Conservation (phyloP, 768 basidiomycete genomes). For the Roridomyces roridus region DNA sequence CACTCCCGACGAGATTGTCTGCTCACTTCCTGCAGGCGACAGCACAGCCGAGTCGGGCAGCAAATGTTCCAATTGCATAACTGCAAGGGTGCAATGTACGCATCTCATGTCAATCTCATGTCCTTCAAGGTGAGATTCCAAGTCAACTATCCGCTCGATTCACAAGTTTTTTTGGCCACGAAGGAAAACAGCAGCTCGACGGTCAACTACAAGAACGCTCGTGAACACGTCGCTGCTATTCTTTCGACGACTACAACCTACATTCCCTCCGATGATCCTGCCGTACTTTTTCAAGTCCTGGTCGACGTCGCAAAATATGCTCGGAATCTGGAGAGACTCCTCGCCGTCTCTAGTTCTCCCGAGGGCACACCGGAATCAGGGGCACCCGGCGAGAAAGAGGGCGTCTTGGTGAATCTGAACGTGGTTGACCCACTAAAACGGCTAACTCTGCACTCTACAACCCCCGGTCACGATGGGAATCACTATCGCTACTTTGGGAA, state of each 20-base stretch:
- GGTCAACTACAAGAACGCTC: conserved; percentile 10
- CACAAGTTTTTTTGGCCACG: background rate
- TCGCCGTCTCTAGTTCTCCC: background rate
- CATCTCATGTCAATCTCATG: no score
- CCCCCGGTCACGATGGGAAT: conserved; percentile 1
- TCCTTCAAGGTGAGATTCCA: conserved; percentile 48
- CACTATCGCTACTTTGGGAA: conserved; percentile 3
- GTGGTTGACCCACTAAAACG: conserved; percentile 2
- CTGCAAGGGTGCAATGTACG: conserved; percentile 55
- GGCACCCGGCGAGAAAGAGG: no score
- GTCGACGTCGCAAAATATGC: conserved; percentile 20
- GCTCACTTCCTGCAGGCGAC: conserved; percentile 43
- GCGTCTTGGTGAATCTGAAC: conserved; percentile 4
- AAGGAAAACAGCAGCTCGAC: conserved; percentile 14
- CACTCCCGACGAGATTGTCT: background rate
- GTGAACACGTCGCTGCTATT: conserved; percentile 15
- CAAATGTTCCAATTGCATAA: conserved; percentile 62
- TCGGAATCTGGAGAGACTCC: conserved; percentile 16
- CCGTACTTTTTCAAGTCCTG: background rate
- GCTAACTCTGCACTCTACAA: background rate
- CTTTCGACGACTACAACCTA: conserved; percentile 12
- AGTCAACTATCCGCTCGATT: conserved; percentile 2
- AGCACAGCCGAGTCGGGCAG: conserved; percentile 63
- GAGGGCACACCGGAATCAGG: no score
- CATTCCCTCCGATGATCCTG: conserved; percentile 14